Percentiles rank a stretch among this genome's conserved stretches.
phyloP scores from a whole-genome alignment of 305 asterid species.

The Solanum aculeatissimum region DNA sequence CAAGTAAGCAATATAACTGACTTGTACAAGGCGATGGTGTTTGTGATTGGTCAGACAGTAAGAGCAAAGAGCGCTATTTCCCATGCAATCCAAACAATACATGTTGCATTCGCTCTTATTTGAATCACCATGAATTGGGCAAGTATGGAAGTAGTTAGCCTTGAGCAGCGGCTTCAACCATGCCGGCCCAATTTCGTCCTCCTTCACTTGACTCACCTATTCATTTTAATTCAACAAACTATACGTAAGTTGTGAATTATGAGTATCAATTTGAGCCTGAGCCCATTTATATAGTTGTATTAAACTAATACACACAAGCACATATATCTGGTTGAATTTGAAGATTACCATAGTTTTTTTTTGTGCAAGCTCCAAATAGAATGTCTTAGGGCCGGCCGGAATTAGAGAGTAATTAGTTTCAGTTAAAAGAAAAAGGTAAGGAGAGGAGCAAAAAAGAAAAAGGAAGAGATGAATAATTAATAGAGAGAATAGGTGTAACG shows the following conservation, averaged over 20 bases:
- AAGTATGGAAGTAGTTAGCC: conserved; percentile 43
- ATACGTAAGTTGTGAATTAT: background rate
- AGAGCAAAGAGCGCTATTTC: conserved; percentile 47
- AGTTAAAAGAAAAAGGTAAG: background rate
- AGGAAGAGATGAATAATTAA: background rate
- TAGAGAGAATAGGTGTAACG: background rate
- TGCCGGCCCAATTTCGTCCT: conserved; percentile 38
- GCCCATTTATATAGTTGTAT: background rate
- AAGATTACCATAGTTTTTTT: background rate
- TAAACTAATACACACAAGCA: background rate
- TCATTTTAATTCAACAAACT: background rate
- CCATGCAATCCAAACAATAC: conserved; percentile 69
- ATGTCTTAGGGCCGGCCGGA: no score
- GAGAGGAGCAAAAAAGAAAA: background rate
- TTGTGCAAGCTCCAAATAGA: background rate
- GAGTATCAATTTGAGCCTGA: background rate
- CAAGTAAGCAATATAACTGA: background rate
- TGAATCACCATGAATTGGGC: conserved; percentile 34
- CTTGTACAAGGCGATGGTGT: conserved; percentile 54
- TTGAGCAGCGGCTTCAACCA: conserved; percentile 57
- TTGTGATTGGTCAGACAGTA: conserved; percentile 42
- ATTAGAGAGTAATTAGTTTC: background rate
- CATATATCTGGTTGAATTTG: background rate
- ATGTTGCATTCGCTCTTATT: conserved; percentile 55
- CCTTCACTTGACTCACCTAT: conserved; percentile 48